These are phyloP conservation scores for Xerocomus nothofagi DNA, from an alignment of 1,284 basidiomycete species.

Conservation along the genomic window DNA sequence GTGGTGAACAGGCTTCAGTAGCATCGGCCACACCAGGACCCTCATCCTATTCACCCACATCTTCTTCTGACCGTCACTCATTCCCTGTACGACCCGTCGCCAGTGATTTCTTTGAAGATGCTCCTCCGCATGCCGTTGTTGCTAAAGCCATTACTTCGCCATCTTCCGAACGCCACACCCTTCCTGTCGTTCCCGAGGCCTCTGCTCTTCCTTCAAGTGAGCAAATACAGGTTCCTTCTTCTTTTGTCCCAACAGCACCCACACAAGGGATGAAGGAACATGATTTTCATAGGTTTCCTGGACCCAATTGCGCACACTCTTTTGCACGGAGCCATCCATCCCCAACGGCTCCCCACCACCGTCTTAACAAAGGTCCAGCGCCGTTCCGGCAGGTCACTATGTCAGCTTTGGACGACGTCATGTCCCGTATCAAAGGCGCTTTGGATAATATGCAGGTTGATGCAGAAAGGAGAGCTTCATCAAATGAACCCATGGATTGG, in stretches of 20 bases:
- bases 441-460: constrained; percentile 67
- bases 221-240: constrained; percentile 2
- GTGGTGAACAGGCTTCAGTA: constrained; percentile 30
- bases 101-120: constrained; percentile 67
- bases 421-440: constrained; percentile 88
- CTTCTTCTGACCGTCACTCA: constrained; percentile 19
- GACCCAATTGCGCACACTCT: constrained; percentile 17
- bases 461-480: constrained; percentile 19
- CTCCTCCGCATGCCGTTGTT: constrained; percentile 35
- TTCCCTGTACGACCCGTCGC: constrained; percentile 51
- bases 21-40: constrained; percentile 13
- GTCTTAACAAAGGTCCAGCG: constrained; percentile 34
- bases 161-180: constrained; percentile 16
- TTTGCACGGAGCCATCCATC: constrained; percentile 22
- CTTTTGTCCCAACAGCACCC: neutral
- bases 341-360: constrained; percentile 20
- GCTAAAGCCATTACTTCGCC: constrained; percentile 35
- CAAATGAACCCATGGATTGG: constrained; percentile 25
- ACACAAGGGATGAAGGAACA: constrained; percentile 19
- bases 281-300: constrained; percentile 20
- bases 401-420: constrained; percentile 78
- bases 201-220: constrained; percentile 13
- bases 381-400: constrained; percentile 67
- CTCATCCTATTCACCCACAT: constrained; percentile 19
- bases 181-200: constrained; percentile 22